A percentile compares a stretch with the other conserved stretches of the same genome.
phyloP scores from a whole-genome alignment of 352 stramenopile genomes.

The Phytopythium ostracodes region DNA sequence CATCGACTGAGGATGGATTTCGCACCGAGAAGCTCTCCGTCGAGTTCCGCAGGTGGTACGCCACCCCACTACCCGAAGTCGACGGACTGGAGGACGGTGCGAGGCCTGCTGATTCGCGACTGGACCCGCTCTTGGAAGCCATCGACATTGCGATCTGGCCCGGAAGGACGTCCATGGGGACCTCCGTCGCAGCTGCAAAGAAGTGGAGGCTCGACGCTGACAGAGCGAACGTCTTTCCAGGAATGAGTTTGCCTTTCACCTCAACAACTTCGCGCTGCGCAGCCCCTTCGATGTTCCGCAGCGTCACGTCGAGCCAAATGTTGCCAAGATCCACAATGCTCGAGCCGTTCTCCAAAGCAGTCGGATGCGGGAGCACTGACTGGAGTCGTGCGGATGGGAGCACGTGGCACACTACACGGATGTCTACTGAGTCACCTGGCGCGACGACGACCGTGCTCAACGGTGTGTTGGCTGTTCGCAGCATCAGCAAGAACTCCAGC shows the following conservation, averaged over 20 bases:
- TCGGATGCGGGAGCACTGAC: conserved; percentile 32
- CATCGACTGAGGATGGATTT: conserved; percentile 62
- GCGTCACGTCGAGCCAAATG: conserved; percentile 62
- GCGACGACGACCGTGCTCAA: conserved; percentile 59
- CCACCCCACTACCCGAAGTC: conserved; percentile 21
- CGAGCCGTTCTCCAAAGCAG: conserved; percentile 25
- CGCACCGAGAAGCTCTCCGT: conserved; percentile 79
- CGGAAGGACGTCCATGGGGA: conserved; percentile 41
- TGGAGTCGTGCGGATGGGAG: conserved; percentile 59
- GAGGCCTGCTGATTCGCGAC: conserved; percentile 26
- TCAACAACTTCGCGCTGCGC: conserved; percentile 63
- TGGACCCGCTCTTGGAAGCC: conserved; percentile 33
- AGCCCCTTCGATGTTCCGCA: conserved; percentile 58
- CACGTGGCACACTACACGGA: conserved; percentile 78
- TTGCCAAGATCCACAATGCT: conserved; percentile 62
- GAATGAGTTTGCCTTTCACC: conserved; percentile 70
- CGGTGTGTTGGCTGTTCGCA: conserved; percentile 77
- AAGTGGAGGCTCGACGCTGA: conserved; percentile 80
- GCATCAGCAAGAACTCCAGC: conserved; percentile 70
- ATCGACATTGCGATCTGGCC: conserved; percentile 41
- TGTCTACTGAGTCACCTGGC: conserved; percentile 79
- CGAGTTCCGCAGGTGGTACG: conserved; percentile 65
- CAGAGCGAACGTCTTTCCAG: conserved; percentile 79
- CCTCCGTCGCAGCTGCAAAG: conserved; percentile 58
- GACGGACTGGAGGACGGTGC: conserved; percentile 17